Percentiles rank a stretch among this genome's conserved stretches.
Conservation (phyloP, 2,329 filamentous ascomycete genomes). For the Chalara sp. region DNA sequence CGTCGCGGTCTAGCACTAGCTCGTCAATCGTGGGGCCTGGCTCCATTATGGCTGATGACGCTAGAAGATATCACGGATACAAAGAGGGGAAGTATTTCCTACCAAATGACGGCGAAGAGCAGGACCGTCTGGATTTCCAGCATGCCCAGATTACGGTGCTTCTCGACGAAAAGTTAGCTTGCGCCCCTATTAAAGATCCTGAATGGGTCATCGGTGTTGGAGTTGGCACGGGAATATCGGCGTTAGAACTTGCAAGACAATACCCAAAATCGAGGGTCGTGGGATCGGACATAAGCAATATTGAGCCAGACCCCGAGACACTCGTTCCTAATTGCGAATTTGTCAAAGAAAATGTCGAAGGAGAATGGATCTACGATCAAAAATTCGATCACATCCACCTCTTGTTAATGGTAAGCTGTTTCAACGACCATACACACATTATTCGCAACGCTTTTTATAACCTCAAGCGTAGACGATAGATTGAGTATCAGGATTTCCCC, state of each 20-base stretch:
- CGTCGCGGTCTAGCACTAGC: too few relatives aligned
- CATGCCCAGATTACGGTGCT: slow-evolving; percentile 14
- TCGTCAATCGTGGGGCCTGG: too few relatives aligned
- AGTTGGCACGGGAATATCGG: slow-evolving; percentile 35
- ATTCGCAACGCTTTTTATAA: slow-evolving; percentile 40
- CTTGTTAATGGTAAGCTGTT: slow-evolving; percentile 24
- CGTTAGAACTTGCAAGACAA: slow-evolving; percentile 27
- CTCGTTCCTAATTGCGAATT: slow-evolving; percentile 56
- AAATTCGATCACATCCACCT: slow-evolving; percentile 55
- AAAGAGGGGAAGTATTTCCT: slow-evolving; percentile 5
- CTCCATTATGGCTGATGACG: not conserved
- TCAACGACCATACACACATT: not conserved
- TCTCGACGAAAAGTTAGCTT: slow-evolving; percentile 8
- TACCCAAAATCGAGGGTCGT: slow-evolving; percentile 16
- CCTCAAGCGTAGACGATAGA: slow-evolving; percentile 55
- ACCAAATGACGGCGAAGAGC: slow-evolving; percentile 10
- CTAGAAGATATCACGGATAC: not conserved
- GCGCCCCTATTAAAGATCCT: slow-evolving; percentile 16
- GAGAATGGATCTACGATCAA: slow-evolving; percentile 35
- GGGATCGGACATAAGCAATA: slow-evolving; percentile 59
- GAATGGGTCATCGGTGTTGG: slow-evolving; percentile 32
- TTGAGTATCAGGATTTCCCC: slow-evolving; percentile 47
- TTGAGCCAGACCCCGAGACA: slow-evolving; percentile 43
- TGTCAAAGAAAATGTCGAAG: slow-evolving; percentile 55
- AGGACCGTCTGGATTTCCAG: slow-evolving; percentile 11